Evolutionary conservation across 2,329 filamentous ascomycete genomes (phyloP).

Genomic region (Coccinonectria pachysandricola): DNA sequence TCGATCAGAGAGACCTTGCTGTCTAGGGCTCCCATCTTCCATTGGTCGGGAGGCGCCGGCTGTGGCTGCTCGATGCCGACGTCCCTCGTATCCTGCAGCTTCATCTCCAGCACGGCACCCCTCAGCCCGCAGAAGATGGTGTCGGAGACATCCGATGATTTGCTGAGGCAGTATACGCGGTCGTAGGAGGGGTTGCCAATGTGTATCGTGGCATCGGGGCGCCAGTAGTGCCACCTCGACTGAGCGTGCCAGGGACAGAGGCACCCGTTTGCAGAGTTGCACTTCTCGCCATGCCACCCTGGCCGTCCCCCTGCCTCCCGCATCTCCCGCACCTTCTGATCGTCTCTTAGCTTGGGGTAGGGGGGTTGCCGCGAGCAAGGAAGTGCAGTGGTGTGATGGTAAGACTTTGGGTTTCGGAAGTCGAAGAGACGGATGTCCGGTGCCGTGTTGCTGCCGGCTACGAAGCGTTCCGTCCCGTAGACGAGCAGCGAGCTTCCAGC

Average conservation of each 20-base stretch:
- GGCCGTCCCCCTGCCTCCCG: constrained; percentile 8
- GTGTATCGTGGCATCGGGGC: constrained; percentile 39
- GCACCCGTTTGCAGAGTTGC: constrained; percentile 23
- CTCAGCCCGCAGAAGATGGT: constrained; percentile 41
- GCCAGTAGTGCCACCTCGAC: constrained; percentile 32
- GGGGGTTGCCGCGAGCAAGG: constrained; percentile 32
- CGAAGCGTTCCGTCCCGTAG: constrained; percentile 40
- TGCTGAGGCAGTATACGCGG: constrained; percentile 36
- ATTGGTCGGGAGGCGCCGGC: constrained; percentile 14
- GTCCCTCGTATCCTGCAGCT: constrained; percentile 6
- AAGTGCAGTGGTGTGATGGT: constrained; percentile 38
- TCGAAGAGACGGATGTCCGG: constrained; percentile 42
- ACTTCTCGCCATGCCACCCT: constrained; percentile 14
- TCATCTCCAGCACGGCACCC: constrained; percentile 36
- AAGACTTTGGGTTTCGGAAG: constrained; percentile 38
- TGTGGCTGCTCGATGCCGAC: constrained; percentile 1
- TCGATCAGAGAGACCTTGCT: constrained; percentile 20
- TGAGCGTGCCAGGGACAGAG: constrained; percentile 39
- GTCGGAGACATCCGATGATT: constrained; percentile 34
- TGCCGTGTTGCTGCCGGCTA: constrained; percentile 35
- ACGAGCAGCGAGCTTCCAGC: constrained; percentile 37
- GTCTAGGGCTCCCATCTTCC: constrained; percentile 12
- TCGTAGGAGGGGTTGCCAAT: constrained; percentile 25
- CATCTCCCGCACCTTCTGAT: constrained; percentile 4
- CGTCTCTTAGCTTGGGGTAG: constrained; percentile 16